These are phyloP conservation scores for Ascoidea tarda DNA, from an alignment of 805 yeast species.

Conservation along the genomic window DNA sequence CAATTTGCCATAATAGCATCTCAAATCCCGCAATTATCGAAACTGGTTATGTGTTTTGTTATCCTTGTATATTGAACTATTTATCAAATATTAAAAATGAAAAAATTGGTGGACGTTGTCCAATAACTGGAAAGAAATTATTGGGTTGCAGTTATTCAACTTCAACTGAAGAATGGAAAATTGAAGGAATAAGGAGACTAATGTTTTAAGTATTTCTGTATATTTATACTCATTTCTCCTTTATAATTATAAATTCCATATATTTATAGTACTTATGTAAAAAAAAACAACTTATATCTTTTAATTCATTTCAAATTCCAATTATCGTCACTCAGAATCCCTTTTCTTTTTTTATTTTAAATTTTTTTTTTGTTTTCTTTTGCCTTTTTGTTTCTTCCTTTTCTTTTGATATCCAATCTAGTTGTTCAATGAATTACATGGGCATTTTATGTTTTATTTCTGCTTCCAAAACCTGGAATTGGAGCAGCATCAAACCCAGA, in stretches of 20 bases:
- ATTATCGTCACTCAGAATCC: no score
- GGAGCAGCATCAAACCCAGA: neutral
- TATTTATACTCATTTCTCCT: no score
- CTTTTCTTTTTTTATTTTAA: no score
- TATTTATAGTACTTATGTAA: neutral
- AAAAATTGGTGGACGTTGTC: slow-evolving; percentile 59
- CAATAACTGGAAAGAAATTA: slow-evolving; percentile 60
- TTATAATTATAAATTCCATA: no score
- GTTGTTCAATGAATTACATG: no score
- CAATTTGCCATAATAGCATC: slow-evolving; percentile 50
- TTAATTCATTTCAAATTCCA: no score
- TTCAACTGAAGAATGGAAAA: slow-evolving; percentile 48
- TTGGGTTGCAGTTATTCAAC: slow-evolving; percentile 56
- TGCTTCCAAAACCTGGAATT: neutral
- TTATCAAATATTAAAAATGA: slow-evolving; percentile 32
- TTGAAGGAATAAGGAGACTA: slow-evolving; percentile 65
- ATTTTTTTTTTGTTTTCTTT: no score
- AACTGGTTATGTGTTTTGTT: slow-evolving; percentile 85
- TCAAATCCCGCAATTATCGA: slow-evolving; percentile 79
- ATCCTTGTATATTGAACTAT: slow-evolving; percentile 65
- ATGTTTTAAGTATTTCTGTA: slow-evolving; percentile 17
- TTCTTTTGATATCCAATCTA: no score
- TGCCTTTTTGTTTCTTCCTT: no score
- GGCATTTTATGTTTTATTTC: no score
- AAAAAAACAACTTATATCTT: no score